Conservation (phyloP, 192 early-diverging fungal genomes). For the Phlyctochytrium bullatum region DNA sequence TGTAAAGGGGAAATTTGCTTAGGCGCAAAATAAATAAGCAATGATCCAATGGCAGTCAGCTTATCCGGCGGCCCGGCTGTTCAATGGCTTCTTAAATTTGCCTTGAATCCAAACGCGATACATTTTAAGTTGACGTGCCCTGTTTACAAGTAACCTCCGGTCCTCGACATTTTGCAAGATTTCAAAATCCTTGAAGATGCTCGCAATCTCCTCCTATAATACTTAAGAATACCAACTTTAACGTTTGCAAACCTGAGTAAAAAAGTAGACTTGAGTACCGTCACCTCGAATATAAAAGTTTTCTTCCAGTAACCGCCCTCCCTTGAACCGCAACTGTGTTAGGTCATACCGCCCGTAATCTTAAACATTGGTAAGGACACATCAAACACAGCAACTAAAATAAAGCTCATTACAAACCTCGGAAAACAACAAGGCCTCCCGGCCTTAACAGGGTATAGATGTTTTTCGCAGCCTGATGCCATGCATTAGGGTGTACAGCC, state of each 20-base stretch:
- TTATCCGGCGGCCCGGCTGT: background rate
- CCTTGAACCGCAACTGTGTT: constrained; percentile 95
- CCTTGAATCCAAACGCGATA: constrained; percentile 96
- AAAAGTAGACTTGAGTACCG: constrained; percentile 94
- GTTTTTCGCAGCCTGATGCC: constrained; percentile 77
- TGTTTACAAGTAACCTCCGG: constrained; percentile 88
- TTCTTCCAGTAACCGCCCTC: constrained; percentile 80
- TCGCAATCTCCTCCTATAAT: constrained; percentile 46
- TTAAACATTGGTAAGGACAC: constrained; percentile 12
- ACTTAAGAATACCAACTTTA: constrained; percentile 24
- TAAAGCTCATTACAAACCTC: constrained; percentile 37
- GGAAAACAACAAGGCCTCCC: constrained; percentile 83
- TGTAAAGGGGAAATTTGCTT: background rate
- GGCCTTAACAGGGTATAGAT: constrained; percentile 80
- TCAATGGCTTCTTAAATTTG: constrained; percentile 82
- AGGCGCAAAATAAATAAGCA: background rate
- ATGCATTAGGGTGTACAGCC: constrained; percentile 80
- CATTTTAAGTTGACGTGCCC: constrained; percentile 91
- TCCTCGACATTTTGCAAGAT: constrained; percentile 92
- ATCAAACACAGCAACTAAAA: too few species aligned
- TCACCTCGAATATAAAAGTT: constrained; percentile 98
- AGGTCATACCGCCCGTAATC: constrained; percentile 99
- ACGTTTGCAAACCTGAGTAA: constrained; percentile 55
- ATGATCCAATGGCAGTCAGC: background rate
- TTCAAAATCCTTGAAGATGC: constrained; percentile 60